These are phyloP conservation scores for Aspergillus piperis DNA, from an alignment of 2,329 filamentous ascomycete genomes.

Conservation along the genomic window DNA sequence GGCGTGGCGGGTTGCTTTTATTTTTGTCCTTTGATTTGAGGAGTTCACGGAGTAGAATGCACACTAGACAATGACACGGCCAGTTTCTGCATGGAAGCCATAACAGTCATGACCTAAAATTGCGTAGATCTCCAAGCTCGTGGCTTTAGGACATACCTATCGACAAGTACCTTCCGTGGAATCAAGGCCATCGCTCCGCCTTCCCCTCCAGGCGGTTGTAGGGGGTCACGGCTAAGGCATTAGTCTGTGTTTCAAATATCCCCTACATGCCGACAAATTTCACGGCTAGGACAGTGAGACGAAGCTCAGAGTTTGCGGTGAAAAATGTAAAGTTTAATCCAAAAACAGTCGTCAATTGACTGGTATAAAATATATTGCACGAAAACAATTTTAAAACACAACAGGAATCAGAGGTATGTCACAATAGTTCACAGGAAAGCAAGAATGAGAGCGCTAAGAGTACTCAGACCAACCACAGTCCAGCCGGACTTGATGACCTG, in stretches of 20 bases:
- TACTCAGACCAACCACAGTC: conserved; percentile 60
- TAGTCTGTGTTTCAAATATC: neutral
- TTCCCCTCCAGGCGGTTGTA: neutral
- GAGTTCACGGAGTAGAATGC: neutral
- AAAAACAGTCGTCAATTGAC: conserved; percentile 26
- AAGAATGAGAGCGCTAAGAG: conserved; percentile 51
- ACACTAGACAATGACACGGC: conserved; percentile 3
- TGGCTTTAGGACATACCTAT: neutral
- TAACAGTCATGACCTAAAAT: too few species aligned
- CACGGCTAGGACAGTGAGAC: neutral
- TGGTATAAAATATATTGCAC: conserved; percentile 28
- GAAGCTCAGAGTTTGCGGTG: neutral
- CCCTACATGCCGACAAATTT: neutral
- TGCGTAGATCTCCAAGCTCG: neutral
- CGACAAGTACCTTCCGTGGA: neutral
- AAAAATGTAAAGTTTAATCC: conserved; percentile 7
- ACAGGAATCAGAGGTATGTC: conserved; percentile 35
- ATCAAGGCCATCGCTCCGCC: neutral
- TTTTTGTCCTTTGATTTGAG: neutral
- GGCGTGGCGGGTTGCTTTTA: neutral
- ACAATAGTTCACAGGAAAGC: conserved; percentile 45
- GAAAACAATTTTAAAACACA: conserved; percentile 31
- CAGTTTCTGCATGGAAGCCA: neutral
- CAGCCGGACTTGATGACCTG: conserved; percentile 67
- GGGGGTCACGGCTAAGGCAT: neutral